Percentiles rank a stretch among this genome's conserved stretches.
Evolutionary conservation across 176 grass and related monocot species (phyloP).

Genomic region (Musa beccarii): DNA sequence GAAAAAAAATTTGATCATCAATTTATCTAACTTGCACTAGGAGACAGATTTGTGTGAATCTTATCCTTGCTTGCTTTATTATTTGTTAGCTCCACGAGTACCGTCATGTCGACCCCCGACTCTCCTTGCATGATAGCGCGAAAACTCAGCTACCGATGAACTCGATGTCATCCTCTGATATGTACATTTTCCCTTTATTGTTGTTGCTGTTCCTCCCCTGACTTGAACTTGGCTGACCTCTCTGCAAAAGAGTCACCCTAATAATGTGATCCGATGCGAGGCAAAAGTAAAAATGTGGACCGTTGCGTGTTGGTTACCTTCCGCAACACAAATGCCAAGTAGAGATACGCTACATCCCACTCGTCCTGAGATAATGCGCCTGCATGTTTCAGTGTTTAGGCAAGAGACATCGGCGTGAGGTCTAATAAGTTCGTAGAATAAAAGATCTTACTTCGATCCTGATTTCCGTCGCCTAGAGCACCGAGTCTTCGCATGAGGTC

Average conservation of each 20-base stretch:
- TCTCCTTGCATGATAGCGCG: not conserved
- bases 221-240: slow-evolving; percentile 35
- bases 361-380: slow-evolving; percentile 72
- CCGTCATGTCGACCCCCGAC: not conserved
- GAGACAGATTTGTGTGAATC: too few relatives aligned
- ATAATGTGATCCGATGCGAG: not conserved
- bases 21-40: too few relatives aligned
- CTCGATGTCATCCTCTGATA: slow-evolving; percentile 68
- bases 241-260: slow-evolving; percentile 22
- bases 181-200: slow-evolving; percentile 61
- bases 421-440: not conserved
- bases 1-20: too few relatives aligned
- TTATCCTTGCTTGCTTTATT: not conserved
- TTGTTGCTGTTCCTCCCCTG: slow-evolving; percentile 32
- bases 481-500: slow-evolving; percentile 90
- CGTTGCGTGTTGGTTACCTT: slow-evolving; percentile 35
- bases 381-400: slow-evolving; percentile 24
- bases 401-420: not conserved
- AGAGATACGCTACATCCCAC: slow-evolving; percentile 94
- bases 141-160: slow-evolving; percentile 28
- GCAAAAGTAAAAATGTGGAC: not conserved
- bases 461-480: slow-evolving; percentile 74
- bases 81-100: not conserved
- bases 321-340: slow-evolving; percentile 72
- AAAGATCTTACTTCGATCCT: slow-evolving; percentile 53